Conservation (phyloP, 2,329 filamentous ascomycete species). For the Mycosphaerella sp. region DNA sequence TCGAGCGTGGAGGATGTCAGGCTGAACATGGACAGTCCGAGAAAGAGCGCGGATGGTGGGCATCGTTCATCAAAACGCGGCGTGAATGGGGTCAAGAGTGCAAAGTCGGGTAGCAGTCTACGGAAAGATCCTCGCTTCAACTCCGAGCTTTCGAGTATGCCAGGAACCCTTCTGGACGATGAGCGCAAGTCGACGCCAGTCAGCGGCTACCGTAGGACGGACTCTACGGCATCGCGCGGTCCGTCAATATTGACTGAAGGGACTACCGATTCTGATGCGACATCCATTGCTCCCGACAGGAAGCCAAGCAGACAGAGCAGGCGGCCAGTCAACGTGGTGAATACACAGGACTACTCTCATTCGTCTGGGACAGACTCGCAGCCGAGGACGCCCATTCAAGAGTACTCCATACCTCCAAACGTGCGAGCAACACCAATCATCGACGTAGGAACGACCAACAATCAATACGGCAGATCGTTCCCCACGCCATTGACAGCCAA, state of each 20-base stretch:
- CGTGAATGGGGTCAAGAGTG: constrained; percentile 33
- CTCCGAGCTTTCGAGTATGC: constrained; percentile 40
- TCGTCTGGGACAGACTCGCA: constrained; percentile 41
- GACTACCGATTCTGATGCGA: constrained; percentile 43
- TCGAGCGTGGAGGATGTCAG: constrained; percentile 35
- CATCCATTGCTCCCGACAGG: constrained; percentile 40
- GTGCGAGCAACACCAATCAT: constrained; percentile 36
- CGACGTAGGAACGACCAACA: constrained; percentile 42
- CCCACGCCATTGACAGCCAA: constrained; percentile 27
- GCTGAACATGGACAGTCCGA: constrained; percentile 35
- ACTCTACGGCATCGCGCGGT: constrained; percentile 27
- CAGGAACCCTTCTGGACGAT: constrained; percentile 31
- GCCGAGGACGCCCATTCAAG: constrained; percentile 41
- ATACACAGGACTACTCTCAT: constrained; percentile 36
- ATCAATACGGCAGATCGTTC: constrained; percentile 37
- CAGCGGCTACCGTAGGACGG: constrained; percentile 33
- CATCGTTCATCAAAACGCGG: constrained; percentile 20
- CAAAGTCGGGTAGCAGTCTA: constrained; percentile 41
- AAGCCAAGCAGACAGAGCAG: constrained; percentile 31
- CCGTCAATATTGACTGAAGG: constrained; percentile 39
- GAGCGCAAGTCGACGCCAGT: constrained; percentile 37
- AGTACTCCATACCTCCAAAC: constrained; percentile 35
- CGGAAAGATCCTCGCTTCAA: constrained; percentile 35
- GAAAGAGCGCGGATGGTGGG: constrained; percentile 41
- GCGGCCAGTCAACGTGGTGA: constrained; percentile 19